Evolutionary conservation across 805 yeast species (phyloP), one percentile per base, ranked within the genome.

Genomic region (Metschnikowia cubensis): DNA sequence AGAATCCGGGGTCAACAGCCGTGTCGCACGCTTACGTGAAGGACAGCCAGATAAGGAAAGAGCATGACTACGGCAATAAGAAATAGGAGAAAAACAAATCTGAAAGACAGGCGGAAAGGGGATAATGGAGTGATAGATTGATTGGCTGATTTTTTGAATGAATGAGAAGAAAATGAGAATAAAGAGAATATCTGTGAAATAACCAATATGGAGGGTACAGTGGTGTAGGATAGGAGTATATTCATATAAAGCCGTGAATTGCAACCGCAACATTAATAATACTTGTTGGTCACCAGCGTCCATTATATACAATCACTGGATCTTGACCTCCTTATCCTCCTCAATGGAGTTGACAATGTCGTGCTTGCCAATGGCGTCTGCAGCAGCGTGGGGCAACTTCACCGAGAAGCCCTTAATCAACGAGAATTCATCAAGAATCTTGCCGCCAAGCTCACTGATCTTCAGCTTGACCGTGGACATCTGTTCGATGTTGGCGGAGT

Each of bases 331-430:
- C 61, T 77, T 70, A 63, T 85, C 91, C 63, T 82, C 89, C 65
- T 85, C 91, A 55, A 84, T 71, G 37, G 75, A 67, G 43, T 79
- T 77, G 56, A 85, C 83, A 44, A 73, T 76, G 29, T 77, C 79
- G 60, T 80, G 75, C 38, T 65, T 60, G 55, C 71, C 65, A 57
- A 85, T 63, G n/a, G 79, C 56, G 20, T 66, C 63, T 34, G 78
- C 71, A 56, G 80, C 84, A 54, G 74, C 51, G 4, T 72, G 66
- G 39, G 90, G 89, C 53, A 85, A 66, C 59, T 80, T 79, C 50
- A 79, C 78, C 61, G 80, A 71, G 59, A 80, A 83, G 0, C 89
- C 90, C 68, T 84, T 85, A 69, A 85, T 83, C 63, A 85, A 70
- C 47, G 75, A 67, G 64, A 76, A 84, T 55, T 84, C 87, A 54